phyloP scores from a whole-genome alignment of 345 rosid genomes.

The Eutrema yunnanense region DNA sequence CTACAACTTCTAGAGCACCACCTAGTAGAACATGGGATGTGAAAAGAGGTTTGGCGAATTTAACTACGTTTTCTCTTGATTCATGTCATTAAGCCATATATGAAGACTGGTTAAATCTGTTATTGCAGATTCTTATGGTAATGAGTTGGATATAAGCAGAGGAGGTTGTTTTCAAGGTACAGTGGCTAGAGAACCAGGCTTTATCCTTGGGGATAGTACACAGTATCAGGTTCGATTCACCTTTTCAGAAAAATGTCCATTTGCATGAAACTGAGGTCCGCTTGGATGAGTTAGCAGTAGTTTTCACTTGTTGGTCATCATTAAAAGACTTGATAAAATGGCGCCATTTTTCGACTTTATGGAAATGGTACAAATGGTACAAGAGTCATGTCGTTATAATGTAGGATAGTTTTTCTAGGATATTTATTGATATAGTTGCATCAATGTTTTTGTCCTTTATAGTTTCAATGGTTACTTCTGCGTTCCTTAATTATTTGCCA shows the following conservation, averaged over 20 bases:
- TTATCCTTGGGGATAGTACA: conserved; percentile 17
- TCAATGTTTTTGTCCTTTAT: background rate
- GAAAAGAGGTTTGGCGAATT: conserved; percentile 30
- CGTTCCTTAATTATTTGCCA: background rate
- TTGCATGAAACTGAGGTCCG: background rate
- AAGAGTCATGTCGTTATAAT: background rate
- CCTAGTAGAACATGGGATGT: conserved; percentile 18
- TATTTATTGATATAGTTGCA: background rate
- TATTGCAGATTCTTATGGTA: conserved; percentile 37
- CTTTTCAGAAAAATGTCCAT: background rate
- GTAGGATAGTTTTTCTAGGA: background rate
- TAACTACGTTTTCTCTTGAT: background rate
- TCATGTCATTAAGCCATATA: background rate
- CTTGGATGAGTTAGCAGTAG: background rate
- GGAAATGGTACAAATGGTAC: background rate
- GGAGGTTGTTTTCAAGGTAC: conserved; percentile 26
- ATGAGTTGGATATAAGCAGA: conserved; percentile 17
- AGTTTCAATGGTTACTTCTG: background rate
- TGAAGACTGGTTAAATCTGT: background rate
- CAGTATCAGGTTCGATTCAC: conserved; percentile 38
- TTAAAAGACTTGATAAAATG: background rate
- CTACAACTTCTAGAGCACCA: conserved; percentile 34
- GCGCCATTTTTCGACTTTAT: background rate
- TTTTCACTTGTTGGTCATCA: background rate
- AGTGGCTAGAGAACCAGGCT: conserved; percentile 14